A percentile compares a stretch with the other conserved stretches of the same genome.
Conservation (phyloP, 1,284 basidiomycete genomes). For the Phylloporus sp. region DNA sequence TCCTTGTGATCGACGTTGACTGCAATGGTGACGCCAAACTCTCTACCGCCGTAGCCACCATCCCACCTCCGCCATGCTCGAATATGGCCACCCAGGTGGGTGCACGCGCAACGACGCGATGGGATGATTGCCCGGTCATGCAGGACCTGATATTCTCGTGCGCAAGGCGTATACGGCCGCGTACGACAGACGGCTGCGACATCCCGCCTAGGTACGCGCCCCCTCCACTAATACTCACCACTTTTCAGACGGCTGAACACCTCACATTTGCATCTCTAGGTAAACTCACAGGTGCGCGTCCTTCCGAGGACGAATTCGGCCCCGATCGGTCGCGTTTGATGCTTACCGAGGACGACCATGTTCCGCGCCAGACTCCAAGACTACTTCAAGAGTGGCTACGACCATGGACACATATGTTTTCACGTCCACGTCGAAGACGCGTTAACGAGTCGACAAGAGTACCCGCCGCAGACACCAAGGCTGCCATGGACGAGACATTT, state of each 20-base stretch:
- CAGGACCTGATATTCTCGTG: constrained; percentile 86
- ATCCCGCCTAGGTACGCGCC: constrained; percentile 87
- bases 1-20: no score
- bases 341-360: constrained; percentile 82
- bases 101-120: no score
- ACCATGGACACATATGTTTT: constrained; percentile 94
- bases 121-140: constrained; percentile 8
- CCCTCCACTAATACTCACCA: no score
- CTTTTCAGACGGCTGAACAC: constrained; percentile 85
- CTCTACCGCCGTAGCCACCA: no score
- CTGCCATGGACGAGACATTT: constrained; percentile 98
- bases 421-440: not conserved
- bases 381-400: constrained; percentile 95
- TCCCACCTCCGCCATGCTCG: no score
- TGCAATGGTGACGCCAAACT: no score
- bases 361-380: constrained; percentile 91
- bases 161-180: constrained; percentile 87
- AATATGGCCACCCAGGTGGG: no score
- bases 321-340: constrained; percentile 77
- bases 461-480: constrained; percentile 96
- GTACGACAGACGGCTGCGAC: constrained; percentile 90
- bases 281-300: constrained; percentile 49
- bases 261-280: constrained; percentile 81
- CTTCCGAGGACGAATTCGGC: constrained; percentile 44
- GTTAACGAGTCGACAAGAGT: constrained; percentile 62